Evolutionary conservation across 2,329 filamentous ascomycete species (phyloP).

Genomic region (Gaeumannomyces sp.): DNA sequence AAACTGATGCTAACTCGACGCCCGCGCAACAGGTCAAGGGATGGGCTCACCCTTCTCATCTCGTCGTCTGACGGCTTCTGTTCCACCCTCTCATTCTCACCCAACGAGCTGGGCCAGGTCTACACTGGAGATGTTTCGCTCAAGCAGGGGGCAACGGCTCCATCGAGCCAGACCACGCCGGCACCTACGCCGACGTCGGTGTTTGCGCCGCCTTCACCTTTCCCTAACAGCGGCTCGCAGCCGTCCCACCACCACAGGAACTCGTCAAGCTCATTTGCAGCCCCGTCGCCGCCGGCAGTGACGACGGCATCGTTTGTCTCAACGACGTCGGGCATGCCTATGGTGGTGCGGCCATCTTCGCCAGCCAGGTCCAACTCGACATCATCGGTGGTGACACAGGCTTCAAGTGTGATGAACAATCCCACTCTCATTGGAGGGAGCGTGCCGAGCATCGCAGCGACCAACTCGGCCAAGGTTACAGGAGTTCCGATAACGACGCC

Average conservation of each 20-base stretch:
- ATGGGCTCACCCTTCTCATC: slow-evolving; percentile 34
- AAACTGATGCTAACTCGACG: slow-evolving; percentile 21
- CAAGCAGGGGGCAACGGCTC: slow-evolving; percentile 36
- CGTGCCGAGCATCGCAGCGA: slow-evolving; percentile 69
- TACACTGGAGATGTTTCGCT: slow-evolving; percentile 62
- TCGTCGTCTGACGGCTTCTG: slow-evolving; percentile 95
- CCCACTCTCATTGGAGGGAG: slow-evolving; percentile 72
- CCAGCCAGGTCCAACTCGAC: slow-evolving; percentile 81
- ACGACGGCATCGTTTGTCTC: slow-evolving; percentile 46
- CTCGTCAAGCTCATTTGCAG: slow-evolving; percentile 50
- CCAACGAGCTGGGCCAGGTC: slow-evolving; percentile 76
- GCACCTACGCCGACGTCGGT: slow-evolving; percentile 63
- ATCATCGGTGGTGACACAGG: slow-evolving; percentile 69
- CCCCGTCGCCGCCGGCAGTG: slow-evolving; percentile 48
- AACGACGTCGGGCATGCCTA: background rate
- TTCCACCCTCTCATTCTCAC: slow-evolving; percentile 76
- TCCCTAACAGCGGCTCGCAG: slow-evolving; percentile 31
- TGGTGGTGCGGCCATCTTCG: slow-evolving; percentile 59
- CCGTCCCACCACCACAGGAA: slow-evolving; percentile 48
- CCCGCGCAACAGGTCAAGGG: slow-evolving; percentile 34
- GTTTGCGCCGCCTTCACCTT: slow-evolving; percentile 57
- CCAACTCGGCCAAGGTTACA: slow-evolving; percentile 58
- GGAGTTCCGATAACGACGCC: slow-evolving; percentile 78
- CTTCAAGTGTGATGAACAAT: slow-evolving; percentile 61
- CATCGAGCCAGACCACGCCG: slow-evolving; percentile 60